These are phyloP conservation scores for Cornus florida DNA, from an alignment of 148 eudicot species.

Conservation along the genomic window DNA sequence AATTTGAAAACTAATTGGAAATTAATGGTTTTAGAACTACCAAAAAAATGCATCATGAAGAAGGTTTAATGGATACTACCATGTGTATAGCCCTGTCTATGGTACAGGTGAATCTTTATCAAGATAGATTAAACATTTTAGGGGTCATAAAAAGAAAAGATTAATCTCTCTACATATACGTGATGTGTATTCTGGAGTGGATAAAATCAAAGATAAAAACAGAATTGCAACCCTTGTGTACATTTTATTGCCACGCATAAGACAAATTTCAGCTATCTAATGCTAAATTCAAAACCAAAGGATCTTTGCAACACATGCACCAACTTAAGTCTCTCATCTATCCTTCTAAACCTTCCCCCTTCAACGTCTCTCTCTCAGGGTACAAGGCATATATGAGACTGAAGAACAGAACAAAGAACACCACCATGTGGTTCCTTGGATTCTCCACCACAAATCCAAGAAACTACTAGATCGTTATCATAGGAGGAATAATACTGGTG, in stretches of 20 bases:
- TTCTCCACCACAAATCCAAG: background rate
- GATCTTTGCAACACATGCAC: slow-evolving; percentile 3
- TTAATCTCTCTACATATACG: too few species aligned
- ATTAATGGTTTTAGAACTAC: too few species aligned
- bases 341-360: background rate
- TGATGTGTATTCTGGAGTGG: too few species aligned
- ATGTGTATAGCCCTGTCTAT: too few species aligned
- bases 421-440: slow-evolving; percentile 39
- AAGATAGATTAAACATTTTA: too few species aligned
- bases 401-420: background rate
- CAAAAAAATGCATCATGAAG: too few species aligned
- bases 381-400: slow-evolving; percentile 1
- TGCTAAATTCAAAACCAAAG: slow-evolving; percentile 8
- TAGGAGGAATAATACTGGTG: slow-evolving; percentile 23
- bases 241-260: background rate
- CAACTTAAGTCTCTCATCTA: background rate
- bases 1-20: too few species aligned
- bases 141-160: too few species aligned
- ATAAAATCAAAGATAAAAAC: background rate
- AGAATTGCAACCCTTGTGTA: slow-evolving; percentile 11
- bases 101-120: too few species aligned
- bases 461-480: slow-evolving; percentile 16
- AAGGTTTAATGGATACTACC: too few species aligned
- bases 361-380: background rate
- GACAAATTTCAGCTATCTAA: background rate